phyloP scores from a whole-genome alignment of 1,284 basidiomycete species.

The Ustilago vetiveriae region DNA sequence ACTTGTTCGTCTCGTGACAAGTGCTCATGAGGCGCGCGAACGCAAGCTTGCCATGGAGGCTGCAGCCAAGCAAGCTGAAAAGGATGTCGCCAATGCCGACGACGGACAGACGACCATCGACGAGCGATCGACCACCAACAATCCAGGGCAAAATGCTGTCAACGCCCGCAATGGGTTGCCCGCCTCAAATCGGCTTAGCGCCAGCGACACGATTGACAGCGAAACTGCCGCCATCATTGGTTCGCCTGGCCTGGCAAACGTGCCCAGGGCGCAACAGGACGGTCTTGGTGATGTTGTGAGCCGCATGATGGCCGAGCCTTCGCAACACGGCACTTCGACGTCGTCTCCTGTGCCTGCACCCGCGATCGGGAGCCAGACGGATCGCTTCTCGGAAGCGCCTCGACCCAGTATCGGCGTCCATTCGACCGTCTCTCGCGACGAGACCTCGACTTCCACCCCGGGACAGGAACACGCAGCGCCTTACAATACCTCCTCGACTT shows the following conservation, averaged over 20 bases:
- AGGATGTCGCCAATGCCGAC: constrained; percentile 37
- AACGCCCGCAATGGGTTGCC: background rate
- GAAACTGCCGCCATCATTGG: constrained; percentile 38
- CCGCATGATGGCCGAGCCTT: constrained; percentile 35
- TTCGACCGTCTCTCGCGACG: constrained; percentile 22
- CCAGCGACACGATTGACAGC: constrained; percentile 45
- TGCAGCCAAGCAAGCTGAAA: constrained; percentile 37
- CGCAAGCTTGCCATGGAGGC: constrained; percentile 38
- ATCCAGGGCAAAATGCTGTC: constrained; percentile 6
- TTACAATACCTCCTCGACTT: constrained; percentile 23
- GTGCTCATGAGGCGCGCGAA: constrained; percentile 34
- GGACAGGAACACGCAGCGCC: constrained; percentile 2
- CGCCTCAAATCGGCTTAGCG: constrained; percentile 24
- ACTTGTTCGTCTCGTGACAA: constrained; percentile 24
- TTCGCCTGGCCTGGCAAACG: constrained; percentile 16
- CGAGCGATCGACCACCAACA: constrained; percentile 34
- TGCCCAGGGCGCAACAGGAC: constrained; percentile 29
- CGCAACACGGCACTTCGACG: constrained; percentile 9
- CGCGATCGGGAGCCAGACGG: constrained; percentile 2
- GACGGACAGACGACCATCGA: constrained; percentile 46
- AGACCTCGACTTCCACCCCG: constrained; percentile 5
- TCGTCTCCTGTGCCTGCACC: constrained; percentile 11
- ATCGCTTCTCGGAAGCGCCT: constrained; percentile 13
- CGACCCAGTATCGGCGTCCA: constrained; percentile 29
- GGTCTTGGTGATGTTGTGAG: constrained; percentile 38